A percentile compares a stretch with the other conserved stretches of the same genome.
These are phyloP conservation scores for Tylopilus rubrobrunneus DNA, from an alignment of 768 basidiomycete species.

Conservation along the genomic window DNA sequence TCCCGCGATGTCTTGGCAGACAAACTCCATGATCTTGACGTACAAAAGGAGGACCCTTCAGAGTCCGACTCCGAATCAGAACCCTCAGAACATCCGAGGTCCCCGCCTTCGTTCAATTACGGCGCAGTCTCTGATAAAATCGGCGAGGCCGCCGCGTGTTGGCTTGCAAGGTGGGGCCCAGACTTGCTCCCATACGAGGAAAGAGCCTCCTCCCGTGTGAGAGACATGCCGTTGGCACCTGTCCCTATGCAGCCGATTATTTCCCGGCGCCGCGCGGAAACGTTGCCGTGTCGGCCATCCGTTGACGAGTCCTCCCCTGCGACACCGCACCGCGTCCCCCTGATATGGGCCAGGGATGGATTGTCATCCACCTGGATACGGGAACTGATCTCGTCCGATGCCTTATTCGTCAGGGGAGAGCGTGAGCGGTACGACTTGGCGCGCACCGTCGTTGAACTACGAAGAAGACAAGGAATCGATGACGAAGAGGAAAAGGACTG, in stretches of 20 bases:
- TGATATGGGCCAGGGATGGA: conserved; percentile 74
- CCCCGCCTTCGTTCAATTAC: conserved; percentile 57
- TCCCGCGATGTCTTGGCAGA: conserved; percentile 26
- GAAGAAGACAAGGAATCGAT: conserved; percentile 50
- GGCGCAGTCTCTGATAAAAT: conserved; percentile 90
- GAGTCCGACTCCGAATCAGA: conserved; percentile 32
- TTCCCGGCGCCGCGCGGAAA: conserved; percentile 29
- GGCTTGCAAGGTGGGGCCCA: conserved; percentile 81
- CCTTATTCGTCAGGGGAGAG: conserved; percentile 76
- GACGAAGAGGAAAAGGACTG: conserved; percentile 69
- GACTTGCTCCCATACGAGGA: conserved; percentile 75
- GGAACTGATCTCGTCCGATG: conserved; percentile 71
- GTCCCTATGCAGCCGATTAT: conserved; percentile 10
- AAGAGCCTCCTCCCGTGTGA: conserved; percentile 17
- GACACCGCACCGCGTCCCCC: conserved; percentile 34
- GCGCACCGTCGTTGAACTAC: conserved; percentile 67
- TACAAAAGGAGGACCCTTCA: conserved; percentile 36
- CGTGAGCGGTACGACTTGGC: conserved; percentile 79
- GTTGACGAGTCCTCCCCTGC: conserved; percentile 11
- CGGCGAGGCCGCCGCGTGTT: conserved; percentile 84
- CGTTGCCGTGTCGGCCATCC: conserved; percentile 25
- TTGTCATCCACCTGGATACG: conserved; percentile 70
- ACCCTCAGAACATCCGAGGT: conserved; percentile 12
- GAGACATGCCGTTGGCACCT: conserved; percentile 18
- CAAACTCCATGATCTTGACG: conserved; percentile 29